Conservation (phyloP, 352 stramenopile genomes). For the Phytophthora citrophthora region DNA sequence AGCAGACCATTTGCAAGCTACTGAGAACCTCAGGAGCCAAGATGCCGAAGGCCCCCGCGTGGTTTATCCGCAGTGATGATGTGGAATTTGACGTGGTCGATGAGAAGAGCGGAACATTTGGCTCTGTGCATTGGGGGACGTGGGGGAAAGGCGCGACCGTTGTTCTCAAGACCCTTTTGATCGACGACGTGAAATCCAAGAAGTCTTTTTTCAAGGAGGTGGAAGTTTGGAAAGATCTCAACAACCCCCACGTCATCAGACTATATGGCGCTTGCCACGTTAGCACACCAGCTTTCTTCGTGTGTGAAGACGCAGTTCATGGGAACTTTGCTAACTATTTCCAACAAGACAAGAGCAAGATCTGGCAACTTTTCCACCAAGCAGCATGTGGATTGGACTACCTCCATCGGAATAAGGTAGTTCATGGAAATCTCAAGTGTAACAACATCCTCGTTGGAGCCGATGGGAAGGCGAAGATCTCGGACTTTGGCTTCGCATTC, state of each 20-base stretch:
- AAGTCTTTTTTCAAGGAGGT: constrained; percentile 31
- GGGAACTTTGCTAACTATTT: constrained; percentile 36
- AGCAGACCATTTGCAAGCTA: too few relatives aligned
- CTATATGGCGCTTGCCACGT: constrained; percentile 45
- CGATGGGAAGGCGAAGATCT: constrained; percentile 30
- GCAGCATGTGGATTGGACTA: constrained; percentile 53
- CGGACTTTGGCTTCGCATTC: constrained; percentile 40
- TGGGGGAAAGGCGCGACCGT: constrained; percentile 21
- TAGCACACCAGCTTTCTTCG: constrained; percentile 22
- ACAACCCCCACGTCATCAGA: constrained; percentile 35
- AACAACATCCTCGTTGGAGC: constrained; percentile 73
- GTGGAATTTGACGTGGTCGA: constrained; percentile 10
- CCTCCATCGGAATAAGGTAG: constrained; percentile 53
- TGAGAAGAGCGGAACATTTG: constrained; percentile 12
- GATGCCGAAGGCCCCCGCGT: constrained; percentile 10
- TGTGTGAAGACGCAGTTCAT: constrained; percentile 28
- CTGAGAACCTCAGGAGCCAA: background rate
- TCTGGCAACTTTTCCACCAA: constrained; percentile 36
- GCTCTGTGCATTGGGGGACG: constrained; percentile 9
- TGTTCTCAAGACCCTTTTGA: constrained; percentile 38
- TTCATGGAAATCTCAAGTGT: constrained; percentile 87
- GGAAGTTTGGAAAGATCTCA: constrained; percentile 36
- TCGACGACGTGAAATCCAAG: constrained; percentile 2
- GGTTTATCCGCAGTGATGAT: constrained; percentile 23
- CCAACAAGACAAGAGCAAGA: constrained; percentile 3